Evolutionary conservation across 164 flowering plant species (phyloP).

Genomic region (Vitis labrusca): DNA sequence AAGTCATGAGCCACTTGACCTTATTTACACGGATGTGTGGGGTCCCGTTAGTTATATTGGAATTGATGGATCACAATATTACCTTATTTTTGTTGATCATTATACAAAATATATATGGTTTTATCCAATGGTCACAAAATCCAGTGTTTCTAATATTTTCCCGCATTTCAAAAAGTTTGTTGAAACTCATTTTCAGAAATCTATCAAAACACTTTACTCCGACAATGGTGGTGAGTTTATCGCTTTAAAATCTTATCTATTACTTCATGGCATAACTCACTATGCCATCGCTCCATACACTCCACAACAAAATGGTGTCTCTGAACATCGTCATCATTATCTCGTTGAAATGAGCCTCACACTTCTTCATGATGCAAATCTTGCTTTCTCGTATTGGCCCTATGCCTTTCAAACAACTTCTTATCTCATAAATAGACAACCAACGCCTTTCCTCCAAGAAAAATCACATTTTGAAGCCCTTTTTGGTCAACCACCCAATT

Average conservation of each 20-base stretch:
- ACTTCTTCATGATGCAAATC: slow-evolving; percentile 4
- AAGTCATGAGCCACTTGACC: slow-evolving; percentile 1
- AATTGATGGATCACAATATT: slow-evolving; percentile 5
- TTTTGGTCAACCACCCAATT: slow-evolving; percentile 4
- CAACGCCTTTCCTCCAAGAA: too few species aligned
- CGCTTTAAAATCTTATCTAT: slow-evolving; percentile 4
- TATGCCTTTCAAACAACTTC: slow-evolving; percentile 6
- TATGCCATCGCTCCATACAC: neutral
- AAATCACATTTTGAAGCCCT: neutral
- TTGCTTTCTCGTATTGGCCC: neutral
- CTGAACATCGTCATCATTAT: slow-evolving; percentile 6
- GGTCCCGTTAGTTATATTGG: slow-evolving; percentile 1
- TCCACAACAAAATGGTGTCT: neutral
- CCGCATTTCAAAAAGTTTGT: slow-evolving; percentile 5
- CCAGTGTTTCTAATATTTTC: neutral
- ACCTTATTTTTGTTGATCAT: slow-evolving; percentile 3
- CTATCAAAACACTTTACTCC: slow-evolving; percentile 10
- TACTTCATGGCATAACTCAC: slow-evolving; percentile 14
- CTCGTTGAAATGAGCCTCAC: slow-evolving; percentile 7
- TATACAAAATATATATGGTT: too few species aligned
- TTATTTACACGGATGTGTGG: slow-evolving; percentile 4
- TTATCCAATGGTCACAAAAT: neutral
- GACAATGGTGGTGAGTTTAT: slow-evolving; percentile 14
- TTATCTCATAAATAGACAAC: neutral
- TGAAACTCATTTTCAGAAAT: slow-evolving; percentile 1